Base-by-base conservation (phyloP, 306 rosid species). In the Dalbergia oliveri region DNA sequence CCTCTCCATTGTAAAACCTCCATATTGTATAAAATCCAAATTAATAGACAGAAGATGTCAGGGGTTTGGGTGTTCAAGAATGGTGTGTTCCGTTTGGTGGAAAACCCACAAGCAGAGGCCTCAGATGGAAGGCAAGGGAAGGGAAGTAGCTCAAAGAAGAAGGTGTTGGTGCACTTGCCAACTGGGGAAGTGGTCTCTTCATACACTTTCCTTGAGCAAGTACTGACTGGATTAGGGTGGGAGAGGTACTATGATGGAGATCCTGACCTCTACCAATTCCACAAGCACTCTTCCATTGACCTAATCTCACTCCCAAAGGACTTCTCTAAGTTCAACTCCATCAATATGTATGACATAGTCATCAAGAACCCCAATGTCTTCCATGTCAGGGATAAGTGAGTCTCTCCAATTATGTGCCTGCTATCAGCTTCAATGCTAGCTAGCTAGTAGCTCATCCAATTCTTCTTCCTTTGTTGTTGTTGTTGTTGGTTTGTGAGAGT, bases 181-280 rank as follows among this genome's bases (percentile, higher is more conserved):
- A 89, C 85, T 0, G 97, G 97, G 0, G 82, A 96, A 58, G 88
- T 73, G 1, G 97, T 96, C 3, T 70, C 87, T 4, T 93, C 98
- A 1, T 96, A 96, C 78, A 31, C 82, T 0, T 82, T 66, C 49
- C 90, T 96, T 0, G 97, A 96, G 87, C 82, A 86, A 43, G 86
- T 96, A 11, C 66, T 96, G 66, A 79, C 83, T 0, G 91, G 86
- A 1, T 75, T 96, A 26, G 99, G 99, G 8, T 96, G 99, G 99
- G 98, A 96, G 82, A 93, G 99, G 90, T 96, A 96, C 72, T 89
- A 93, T 45, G 94, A 86, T 0, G 97, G 98, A 1, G 99, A 90
- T 78, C 89, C 96, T 1, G 97, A 93, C 13, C 79, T 91, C 8
- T 86, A 84, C 81, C 99, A 96, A 64, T 96, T 93, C 86, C 99